These are phyloP conservation scores for Acarospora socialis DNA, from an alignment of 2,329 filamentous ascomycete genomes.

Conservation along the genomic window DNA sequence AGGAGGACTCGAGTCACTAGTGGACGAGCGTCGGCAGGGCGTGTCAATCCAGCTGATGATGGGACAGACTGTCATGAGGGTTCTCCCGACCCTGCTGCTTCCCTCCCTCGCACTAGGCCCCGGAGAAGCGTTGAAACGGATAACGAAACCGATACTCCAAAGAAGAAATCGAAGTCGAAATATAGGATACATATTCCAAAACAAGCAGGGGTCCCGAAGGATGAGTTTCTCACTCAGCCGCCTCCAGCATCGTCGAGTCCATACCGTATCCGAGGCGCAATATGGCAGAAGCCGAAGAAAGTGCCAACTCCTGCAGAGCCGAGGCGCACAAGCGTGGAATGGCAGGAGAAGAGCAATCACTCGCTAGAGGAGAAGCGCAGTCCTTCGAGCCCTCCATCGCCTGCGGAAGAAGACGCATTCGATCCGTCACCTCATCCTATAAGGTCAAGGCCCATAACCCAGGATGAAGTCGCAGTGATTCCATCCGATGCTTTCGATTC, in stretches of 20 bases:
- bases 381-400: too few species aligned
- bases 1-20: too few species aligned
- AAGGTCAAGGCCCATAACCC: too few species aligned
- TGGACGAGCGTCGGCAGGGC: too few species aligned
- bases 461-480: too few species aligned
- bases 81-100: background rate
- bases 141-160: conserved; percentile 10
- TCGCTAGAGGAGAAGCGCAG: background rate
- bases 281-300: conserved; percentile 33
- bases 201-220: conserved; percentile 24
- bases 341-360: conserved; percentile 1
- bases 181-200: conserved; percentile 29
- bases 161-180: conserved; percentile 19
- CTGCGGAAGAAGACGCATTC: too few species aligned
- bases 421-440: too few species aligned
- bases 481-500: conserved; percentile 28
- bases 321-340: conserved; percentile 7
- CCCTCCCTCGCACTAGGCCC: too few species aligned
- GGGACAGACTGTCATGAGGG: background rate
- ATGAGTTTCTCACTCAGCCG: conserved; percentile 34
- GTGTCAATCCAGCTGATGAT: background rate
- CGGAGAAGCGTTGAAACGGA: too few species aligned
- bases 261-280: conserved; percentile 35
- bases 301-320: conserved; percentile 14
- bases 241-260: conserved; percentile 36